Base-by-base conservation (phyloP, 1,139 yeast genomes). In the Hyphopichia pseudoburtonii region DNA sequence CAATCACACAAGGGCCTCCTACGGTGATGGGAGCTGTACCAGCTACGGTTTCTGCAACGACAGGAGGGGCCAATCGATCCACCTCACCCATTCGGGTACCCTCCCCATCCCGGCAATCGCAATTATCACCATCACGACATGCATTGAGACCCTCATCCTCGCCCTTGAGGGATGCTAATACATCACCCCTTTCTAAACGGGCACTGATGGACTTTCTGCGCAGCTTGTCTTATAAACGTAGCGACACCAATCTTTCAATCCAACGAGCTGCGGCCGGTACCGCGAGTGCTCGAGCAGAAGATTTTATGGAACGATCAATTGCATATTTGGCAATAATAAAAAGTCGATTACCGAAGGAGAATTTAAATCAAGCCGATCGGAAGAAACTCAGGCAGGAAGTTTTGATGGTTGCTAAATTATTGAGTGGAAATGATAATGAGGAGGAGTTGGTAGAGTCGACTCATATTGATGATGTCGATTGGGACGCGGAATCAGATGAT, bases 281-380 rank as follows among this genome's bases (percentile, higher is more conserved):
- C 4, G 23, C 22, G 7, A 17, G 18, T n/a, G 4, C 25, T 3
- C n/a, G 29, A 15, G 27, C 25, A 9, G 27, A 30, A 21, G 34
- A 37, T 11, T 39, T 43, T 10, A 40, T 42, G 37, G 52, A 48
- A 17, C 39, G 42, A 18, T 27, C 47, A 3, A 30, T 40, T 2
- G 37, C 46, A 5, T 42, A 47, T 18, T 32, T 48, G 18, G 30
- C 44, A 1, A 32, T 37, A 24, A 43, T 48, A 22, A 46, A 45
- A 33, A 36, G 44, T 1, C 32, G 34, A 11, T 33, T 42, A 1
- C 24, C 32, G 10, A 42, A 41, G 23, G 46, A 34, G 30, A 27
- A 19, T 21, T 37, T 50, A 6, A 17, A 39, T 5, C 36, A 35
- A 2, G 34, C 35, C 8, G 51, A 54, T 10, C 51, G 43, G 32